These are phyloP conservation scores for Neocatenulostroma microsporum DNA, from an alignment of 2,329 filamentous ascomycete genomes.

Conservation along the genomic window DNA sequence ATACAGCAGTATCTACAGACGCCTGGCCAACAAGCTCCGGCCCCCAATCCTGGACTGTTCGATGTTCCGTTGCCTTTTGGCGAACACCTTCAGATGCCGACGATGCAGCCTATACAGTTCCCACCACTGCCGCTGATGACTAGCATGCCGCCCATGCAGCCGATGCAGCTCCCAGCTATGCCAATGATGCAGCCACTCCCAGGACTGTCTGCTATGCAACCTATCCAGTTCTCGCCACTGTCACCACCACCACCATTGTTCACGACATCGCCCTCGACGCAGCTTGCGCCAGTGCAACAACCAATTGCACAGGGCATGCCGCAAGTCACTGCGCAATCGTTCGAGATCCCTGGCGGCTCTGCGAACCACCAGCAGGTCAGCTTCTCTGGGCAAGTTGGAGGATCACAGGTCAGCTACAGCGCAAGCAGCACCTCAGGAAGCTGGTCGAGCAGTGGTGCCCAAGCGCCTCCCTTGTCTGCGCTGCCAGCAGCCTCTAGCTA, in stretches of 20 bases:
- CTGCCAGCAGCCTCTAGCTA: neutral
- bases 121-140: neutral
- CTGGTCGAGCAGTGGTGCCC: neutral
- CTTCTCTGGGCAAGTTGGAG: conserved; percentile 6
- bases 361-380: conserved; percentile 7
- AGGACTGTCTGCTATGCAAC: too few relatives aligned
- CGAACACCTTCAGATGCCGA: neutral
- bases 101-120: neutral
- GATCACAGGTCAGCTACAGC: conserved; percentile 5
- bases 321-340: neutral
- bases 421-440: conserved; percentile 5
- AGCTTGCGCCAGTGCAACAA: neutral
- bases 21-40: neutral
- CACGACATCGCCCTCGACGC: neutral
- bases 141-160: conserved; percentile 1
- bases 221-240: neutral
- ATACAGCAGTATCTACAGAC: conserved; percentile 1
- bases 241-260: neutral
- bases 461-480: neutral
- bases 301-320: neutral
- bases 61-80: neutral
- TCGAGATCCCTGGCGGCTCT: conserved; percentile 6
- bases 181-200: neutral
- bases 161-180: neutral
- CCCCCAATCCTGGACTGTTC: neutral